Evolutionary conservation across 148 eudicot species (phyloP).

Genomic region (Amaranthus hypochondriacus): DNA sequence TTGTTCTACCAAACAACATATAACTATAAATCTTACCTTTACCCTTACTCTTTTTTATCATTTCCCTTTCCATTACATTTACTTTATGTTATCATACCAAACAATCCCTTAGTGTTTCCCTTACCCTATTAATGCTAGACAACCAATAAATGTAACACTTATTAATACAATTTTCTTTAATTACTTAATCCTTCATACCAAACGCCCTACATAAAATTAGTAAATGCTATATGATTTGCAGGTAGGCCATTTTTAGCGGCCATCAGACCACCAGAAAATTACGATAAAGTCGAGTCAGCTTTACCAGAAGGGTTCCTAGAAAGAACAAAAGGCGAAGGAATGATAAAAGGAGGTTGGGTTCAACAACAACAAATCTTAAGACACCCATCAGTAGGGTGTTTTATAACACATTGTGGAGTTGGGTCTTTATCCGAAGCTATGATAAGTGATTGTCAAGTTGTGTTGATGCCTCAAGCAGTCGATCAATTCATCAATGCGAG

Average conservation of each 20-base stretch:
- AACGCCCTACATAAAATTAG: too few species aligned
- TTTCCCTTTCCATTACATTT: too few species aligned
- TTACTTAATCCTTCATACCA: too few species aligned
- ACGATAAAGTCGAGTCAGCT: constrained; percentile 27
- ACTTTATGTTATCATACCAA: too few species aligned
- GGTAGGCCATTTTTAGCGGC: constrained; percentile 43
- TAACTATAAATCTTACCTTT: too few species aligned
- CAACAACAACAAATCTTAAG: constrained; percentile 32
- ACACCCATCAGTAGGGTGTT: constrained; percentile 25
- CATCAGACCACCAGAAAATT: constrained; percentile 22
- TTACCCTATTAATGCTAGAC: too few species aligned
- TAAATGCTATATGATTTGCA: background rate
- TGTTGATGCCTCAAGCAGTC: constrained; percentile 27
- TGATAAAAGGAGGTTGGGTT: constrained; percentile 43
- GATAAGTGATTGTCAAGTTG: constrained; percentile 41
- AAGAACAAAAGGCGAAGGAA: constrained; percentile 33
- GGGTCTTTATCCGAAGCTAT: constrained; percentile 24
- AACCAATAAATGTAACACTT: too few species aligned
- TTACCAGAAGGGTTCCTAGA: constrained; percentile 39
- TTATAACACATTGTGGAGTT: constrained; percentile 19
- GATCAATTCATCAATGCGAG: constrained; percentile 40
- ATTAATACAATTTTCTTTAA: too few species aligned
- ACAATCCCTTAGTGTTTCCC: too few species aligned
- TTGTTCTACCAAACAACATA: too few species aligned
- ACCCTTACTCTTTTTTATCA: too few species aligned